phyloP scores from a whole-genome alignment of 176 grass and related monocot species.

The Bromus sterilis region DNA sequence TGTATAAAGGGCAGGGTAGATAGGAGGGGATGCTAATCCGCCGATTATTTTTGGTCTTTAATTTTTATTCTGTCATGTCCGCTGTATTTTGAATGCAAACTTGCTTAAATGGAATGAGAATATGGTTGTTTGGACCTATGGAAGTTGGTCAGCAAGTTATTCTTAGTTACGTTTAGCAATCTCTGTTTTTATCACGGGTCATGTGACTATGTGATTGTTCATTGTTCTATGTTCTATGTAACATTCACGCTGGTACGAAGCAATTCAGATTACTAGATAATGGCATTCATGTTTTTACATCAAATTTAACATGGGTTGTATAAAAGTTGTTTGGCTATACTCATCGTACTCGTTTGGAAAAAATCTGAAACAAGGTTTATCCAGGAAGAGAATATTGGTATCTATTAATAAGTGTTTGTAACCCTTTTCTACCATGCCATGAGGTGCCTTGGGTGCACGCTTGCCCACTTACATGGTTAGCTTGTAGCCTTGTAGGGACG shows the following conservation, averaged over 20 bases:
- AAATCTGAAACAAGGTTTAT: not conserved
- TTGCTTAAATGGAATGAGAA: constrained; percentile 17
- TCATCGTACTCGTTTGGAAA: not conserved
- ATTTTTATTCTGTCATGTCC: not conserved
- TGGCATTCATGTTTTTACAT: not conserved
- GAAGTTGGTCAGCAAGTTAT: not conserved
- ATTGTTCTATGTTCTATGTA: not conserved
- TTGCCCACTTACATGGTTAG: not conserved
- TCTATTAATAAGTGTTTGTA: not conserved
- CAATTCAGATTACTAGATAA: not conserved
- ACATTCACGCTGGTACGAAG: not conserved
- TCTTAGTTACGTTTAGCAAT: not conserved
- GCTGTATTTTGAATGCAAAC: constrained; percentile 1
- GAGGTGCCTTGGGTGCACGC: not conserved
- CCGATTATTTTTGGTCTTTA: not conserved
- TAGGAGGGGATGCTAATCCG: not conserved
- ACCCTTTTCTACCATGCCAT: not conserved
- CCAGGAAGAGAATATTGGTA: not conserved
- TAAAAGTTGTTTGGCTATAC: not conserved
- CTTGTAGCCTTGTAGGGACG: no score
- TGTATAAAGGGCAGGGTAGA: not conserved
- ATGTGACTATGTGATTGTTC: not conserved
- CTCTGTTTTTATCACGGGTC: not conserved
- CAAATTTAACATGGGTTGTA: not conserved
- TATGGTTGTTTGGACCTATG: not conserved